phyloP scores from a whole-genome alignment of 2,329 filamentous ascomycete genomes.

The Lachnellula occidentalis region DNA sequence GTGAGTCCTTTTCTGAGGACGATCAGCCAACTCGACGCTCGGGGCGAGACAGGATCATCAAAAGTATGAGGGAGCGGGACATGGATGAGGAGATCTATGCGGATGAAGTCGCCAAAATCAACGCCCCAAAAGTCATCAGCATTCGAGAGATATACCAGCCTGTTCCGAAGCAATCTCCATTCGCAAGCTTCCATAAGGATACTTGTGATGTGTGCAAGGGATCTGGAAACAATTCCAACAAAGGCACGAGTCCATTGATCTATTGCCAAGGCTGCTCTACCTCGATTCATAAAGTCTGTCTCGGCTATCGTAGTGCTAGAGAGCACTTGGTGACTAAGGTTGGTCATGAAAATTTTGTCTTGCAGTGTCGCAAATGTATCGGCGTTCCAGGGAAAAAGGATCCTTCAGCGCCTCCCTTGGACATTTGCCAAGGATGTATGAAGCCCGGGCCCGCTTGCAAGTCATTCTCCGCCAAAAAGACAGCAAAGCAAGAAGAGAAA shows the following conservation, averaged over 20 bases:
- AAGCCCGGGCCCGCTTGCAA: conserved; percentile 61
- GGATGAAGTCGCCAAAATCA: conserved; percentile 41
- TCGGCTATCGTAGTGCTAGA: conserved; percentile 65
- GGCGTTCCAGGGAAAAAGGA: conserved; percentile 65
- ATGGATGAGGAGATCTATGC: conserved; percentile 48
- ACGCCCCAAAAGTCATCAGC: conserved; percentile 51
- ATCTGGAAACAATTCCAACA: conserved; percentile 47
- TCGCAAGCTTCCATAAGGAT: conserved; percentile 63
- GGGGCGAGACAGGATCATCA: conserved; percentile 28
- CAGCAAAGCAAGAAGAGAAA: conserved; percentile 76
- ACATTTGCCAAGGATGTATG: conserved; percentile 66
- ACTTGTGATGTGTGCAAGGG: conserved; percentile 67
- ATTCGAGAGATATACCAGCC: conserved; percentile 70
- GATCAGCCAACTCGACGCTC: conserved; percentile 30
- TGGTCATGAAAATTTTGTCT: conserved; percentile 67
- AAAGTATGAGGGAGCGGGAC: conserved; percentile 40
- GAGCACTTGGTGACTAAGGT: conserved; percentile 92
- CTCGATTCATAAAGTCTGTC: conserved; percentile 76
- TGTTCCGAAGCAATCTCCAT: conserved; percentile 56
- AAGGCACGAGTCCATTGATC: conserved; percentile 59
- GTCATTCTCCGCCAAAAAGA: conserved; percentile 68
- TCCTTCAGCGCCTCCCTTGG: conserved; percentile 59
- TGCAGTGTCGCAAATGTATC: conserved; percentile 87
- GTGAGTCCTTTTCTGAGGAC: conserved; percentile 15
- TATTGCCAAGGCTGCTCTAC: conserved; percentile 88